Conservation (phyloP, 495 filamentous ascomycete genomes). For the Podospora appendiculata region DNA sequence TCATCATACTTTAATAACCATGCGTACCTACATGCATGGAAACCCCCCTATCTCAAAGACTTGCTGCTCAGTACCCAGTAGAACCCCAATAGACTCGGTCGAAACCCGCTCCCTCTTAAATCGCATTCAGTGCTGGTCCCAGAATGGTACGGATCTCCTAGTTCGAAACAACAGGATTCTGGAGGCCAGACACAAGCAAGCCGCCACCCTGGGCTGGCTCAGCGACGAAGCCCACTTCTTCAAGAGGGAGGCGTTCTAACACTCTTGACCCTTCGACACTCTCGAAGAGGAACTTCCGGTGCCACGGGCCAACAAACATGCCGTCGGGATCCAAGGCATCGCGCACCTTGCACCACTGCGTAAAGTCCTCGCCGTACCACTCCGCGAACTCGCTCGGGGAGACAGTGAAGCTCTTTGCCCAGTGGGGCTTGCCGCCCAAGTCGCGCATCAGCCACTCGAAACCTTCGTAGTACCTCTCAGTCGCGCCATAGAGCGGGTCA, state of each 20-base stretch:
- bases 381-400: constrained; percentile 46
- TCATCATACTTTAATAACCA: too few relatives aligned
- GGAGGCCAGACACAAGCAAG: constrained; percentile 18
- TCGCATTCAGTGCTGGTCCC: background rate
- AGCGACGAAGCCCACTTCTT: constrained; percentile 28
- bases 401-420: constrained; percentile 89
- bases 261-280: too few relatives aligned
- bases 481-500: constrained; percentile 64
- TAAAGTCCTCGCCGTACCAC: constrained; percentile 49
- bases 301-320: constrained; percentile 90
- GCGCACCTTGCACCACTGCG: constrained; percentile 59
- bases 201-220: constrained; percentile 18
- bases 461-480: constrained; percentile 74
- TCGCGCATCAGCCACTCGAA: constrained; percentile 97
- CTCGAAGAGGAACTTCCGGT: constrained; percentile 58
- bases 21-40: too few relatives aligned
- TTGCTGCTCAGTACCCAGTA: too few relatives aligned
- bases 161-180: constrained; percentile 10
- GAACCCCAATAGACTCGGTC: too few relatives aligned
- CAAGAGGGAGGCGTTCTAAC: constrained; percentile 17
- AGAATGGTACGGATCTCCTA: constrained; percentile 9
- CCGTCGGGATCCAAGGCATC: constrained; percentile 77
- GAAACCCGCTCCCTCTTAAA: background rate
- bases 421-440: constrained; percentile 83
- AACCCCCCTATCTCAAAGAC: too few relatives aligned